These are phyloP conservation scores for Aspergillus intermedius DNA, from an alignment of 2,329 filamentous ascomycete species.

Conservation along the genomic window DNA sequence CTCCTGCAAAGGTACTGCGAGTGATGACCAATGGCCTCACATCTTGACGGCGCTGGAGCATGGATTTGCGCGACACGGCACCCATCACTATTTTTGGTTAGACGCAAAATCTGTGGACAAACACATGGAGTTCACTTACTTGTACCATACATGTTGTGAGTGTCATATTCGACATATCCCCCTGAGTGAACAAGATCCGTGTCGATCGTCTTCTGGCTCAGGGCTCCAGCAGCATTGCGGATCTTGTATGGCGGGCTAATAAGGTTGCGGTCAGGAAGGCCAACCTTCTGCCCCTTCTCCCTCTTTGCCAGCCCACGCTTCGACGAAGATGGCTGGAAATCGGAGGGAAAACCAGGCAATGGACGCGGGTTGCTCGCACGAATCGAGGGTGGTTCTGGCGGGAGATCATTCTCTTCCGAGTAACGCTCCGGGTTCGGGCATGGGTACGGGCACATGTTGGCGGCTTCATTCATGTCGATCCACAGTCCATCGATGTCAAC, in stretches of 20 bases:
- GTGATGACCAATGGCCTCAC: conserved; percentile 67
- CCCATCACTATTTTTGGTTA: conserved; percentile 58
- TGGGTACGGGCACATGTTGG: conserved; percentile 51
- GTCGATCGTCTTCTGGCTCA: conserved; percentile 55
- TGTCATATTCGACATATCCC: conserved; percentile 63
- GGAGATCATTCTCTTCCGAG: conserved; percentile 33
- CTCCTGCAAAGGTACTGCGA: conserved; percentile 67
- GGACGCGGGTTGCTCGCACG: conserved; percentile 54
- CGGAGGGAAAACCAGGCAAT: conserved; percentile 62
- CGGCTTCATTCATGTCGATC: conserved; percentile 63
- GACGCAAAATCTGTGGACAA: neutral
- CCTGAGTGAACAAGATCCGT: conserved; percentile 60
- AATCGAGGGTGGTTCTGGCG: conserved; percentile 58
- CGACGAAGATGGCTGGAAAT: conserved; percentile 54
- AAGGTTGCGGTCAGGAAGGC: conserved; percentile 57
- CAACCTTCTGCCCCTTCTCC: conserved; percentile 41
- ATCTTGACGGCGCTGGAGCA: conserved; percentile 58
- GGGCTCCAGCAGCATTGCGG: conserved; percentile 52
- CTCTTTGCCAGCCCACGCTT: conserved; percentile 1
- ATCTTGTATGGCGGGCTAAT: conserved; percentile 61
- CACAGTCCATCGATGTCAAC: conserved; percentile 72
- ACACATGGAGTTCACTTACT: conserved; percentile 29
- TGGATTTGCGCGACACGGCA: conserved; percentile 55
- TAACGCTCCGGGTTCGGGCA: conserved; percentile 51
- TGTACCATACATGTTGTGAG: conserved; percentile 69